Evolutionary conservation across 140 eudicot genomes (phyloP).

Genomic region (Oenanthe javanica): DNA sequence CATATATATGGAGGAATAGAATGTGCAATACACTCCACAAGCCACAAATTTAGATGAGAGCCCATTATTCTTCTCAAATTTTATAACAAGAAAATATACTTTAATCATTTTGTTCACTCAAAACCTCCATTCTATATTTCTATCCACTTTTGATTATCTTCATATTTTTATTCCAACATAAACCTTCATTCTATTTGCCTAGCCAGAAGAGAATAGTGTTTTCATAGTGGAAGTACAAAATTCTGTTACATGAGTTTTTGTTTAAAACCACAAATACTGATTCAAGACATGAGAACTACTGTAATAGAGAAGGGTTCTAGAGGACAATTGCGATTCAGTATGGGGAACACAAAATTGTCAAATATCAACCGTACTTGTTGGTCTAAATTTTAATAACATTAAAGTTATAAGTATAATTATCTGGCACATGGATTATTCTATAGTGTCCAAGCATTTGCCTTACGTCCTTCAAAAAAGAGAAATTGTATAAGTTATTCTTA

Average conservation of each 20-base stretch:
- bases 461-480: not conserved
- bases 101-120: not conserved
- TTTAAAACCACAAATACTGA: not conserved
- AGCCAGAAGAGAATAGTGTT: not conserved
- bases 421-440: not conserved
- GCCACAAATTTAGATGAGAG: not conserved
- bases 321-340: not conserved
- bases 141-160: not conserved
- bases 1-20: not conserved
- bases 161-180: no score
- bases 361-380: not conserved
- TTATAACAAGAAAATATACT: not conserved
- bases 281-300: not conserved
- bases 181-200: not conserved
- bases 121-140: not conserved
- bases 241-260: not conserved
- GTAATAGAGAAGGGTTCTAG: not conserved
- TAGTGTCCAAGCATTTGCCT: not conserved
- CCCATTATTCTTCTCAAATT: not conserved
- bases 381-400: not conserved
- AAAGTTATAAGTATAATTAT: not conserved
- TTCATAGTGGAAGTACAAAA: not conserved
- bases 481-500: not conserved
- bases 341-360: not conserved
- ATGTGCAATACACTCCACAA: not conserved